Percentiles rank a stretch among this genome's conserved stretches.
Evolutionary conservation across 78 protist species (phyloP).

Genomic region (Dictyostelium purpureum): DNA sequence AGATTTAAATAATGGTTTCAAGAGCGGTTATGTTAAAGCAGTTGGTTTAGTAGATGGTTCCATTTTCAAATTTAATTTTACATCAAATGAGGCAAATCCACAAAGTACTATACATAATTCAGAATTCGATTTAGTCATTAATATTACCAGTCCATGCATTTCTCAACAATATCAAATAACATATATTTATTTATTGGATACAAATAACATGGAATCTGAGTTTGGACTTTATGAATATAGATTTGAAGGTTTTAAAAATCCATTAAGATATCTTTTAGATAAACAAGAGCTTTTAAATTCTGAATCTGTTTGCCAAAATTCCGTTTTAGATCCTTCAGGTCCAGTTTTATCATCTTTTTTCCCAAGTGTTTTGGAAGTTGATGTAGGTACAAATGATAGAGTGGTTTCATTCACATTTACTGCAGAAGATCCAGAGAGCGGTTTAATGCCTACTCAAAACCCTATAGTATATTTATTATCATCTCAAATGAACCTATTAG

Average conservation of each 20-base stretch:
- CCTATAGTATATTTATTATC: neutral
- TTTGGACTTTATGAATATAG: too few relatives aligned
- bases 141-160: neutral
- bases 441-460: neutral
- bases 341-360: neutral
- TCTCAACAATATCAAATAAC: neutral
- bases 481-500: neutral
- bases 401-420: neutral
- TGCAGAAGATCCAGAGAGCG: neutral
- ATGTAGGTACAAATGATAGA: conserved; percentile 1
- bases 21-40: neutral
- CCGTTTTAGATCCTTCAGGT: neutral
- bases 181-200: neutral
- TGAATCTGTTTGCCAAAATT: neutral
- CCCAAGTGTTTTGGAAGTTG: neutral
- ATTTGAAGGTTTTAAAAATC: too few relatives aligned
- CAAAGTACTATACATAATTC: neutral
- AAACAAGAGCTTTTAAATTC: too few relatives aligned
- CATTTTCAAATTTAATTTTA: too few relatives aligned
- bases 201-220: neutral
- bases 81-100: neutral
- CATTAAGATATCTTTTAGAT: too few relatives aligned
- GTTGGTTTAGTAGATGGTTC: neutral
- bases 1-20: neutral
- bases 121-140: neutral